Evolutionary conservation across 2,329 filamentous ascomycete genomes (phyloP).

Genomic region (Myriosclerotinia curreyana): DNA sequence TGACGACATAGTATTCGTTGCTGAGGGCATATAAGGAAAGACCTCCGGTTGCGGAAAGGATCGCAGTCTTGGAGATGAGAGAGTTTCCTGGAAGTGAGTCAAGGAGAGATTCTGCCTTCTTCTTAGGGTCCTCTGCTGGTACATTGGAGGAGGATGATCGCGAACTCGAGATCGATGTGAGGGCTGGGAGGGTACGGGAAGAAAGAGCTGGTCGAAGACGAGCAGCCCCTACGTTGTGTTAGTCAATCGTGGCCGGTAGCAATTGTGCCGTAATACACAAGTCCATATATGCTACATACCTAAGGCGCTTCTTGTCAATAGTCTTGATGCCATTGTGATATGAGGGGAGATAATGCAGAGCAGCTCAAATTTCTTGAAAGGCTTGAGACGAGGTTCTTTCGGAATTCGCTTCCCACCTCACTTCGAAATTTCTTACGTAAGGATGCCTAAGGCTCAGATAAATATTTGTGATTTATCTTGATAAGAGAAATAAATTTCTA

Average conservation of each 20-base stretch:
- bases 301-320: slow-evolving; percentile 85
- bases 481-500: slow-evolving; percentile 20
- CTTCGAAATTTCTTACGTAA: slow-evolving; percentile 17
- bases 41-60: slow-evolving; percentile 89
- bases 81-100: slow-evolving; percentile 90
- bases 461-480: slow-evolving; percentile 19
- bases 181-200: slow-evolving; percentile 70
- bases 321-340: slow-evolving; percentile 91
- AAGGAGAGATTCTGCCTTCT: slow-evolving; percentile 93
- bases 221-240: slow-evolving; percentile 64
- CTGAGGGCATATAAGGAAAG: slow-evolving; percentile 92
- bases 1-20: slow-evolving; percentile 99
- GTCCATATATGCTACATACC: slow-evolving; percentile 61
- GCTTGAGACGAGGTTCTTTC: slow-evolving; percentile 32
- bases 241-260: slow-evolving; percentile 30
- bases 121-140: slow-evolving; percentile 85
- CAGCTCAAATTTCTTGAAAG: slow-evolving; percentile 34
- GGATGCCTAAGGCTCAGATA: slow-evolving; percentile 10
- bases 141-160: slow-evolving; percentile 73
- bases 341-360: slow-evolving; percentile 53
- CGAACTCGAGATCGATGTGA: slow-evolving; percentile 62
- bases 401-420: slow-evolving; percentile 30
- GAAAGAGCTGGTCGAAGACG: slow-evolving; percentile 81
- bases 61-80: slow-evolving; percentile 91
- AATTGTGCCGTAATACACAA: slow-evolving; percentile 27